Percentiles rank a stretch among this genome's conserved stretches.
phyloP scores from a whole-genome alignment of 2,329 filamentous ascomycete species.

The Xylaria arbuscula region DNA sequence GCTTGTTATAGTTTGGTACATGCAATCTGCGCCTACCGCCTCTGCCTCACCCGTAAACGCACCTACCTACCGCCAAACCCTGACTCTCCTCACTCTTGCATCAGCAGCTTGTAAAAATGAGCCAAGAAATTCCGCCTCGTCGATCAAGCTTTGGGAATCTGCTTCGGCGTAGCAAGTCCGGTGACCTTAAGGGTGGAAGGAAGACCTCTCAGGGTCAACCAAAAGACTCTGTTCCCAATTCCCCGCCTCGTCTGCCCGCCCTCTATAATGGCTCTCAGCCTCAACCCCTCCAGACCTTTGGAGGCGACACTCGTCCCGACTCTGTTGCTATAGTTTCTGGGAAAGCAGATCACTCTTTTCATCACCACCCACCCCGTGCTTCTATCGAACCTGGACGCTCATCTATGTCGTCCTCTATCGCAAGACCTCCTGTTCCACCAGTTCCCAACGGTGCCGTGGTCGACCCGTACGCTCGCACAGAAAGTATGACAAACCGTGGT shows the following conservation, averaged over 20 bases:
- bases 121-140: slow-evolving; percentile 52
- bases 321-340: slow-evolving; percentile 51
- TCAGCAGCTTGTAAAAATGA: slow-evolving; percentile 45
- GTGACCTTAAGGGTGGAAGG: slow-evolving; percentile 62
- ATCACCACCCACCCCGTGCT: slow-evolving; percentile 55
- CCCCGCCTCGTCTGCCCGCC: slow-evolving; percentile 68
- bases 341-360: slow-evolving; percentile 50
- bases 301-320: slow-evolving; percentile 50
- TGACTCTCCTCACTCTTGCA: slow-evolving; percentile 37
- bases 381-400: slow-evolving; percentile 65
- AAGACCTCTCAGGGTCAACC: slow-evolving; percentile 66
- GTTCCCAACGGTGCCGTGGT: slow-evolving; percentile 70
- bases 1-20: slow-evolving; percentile 24
- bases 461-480: slow-evolving; percentile 83
- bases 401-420: slow-evolving; percentile 56
- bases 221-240: slow-evolving; percentile 64
- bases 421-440: slow-evolving; percentile 70
- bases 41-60: slow-evolving; percentile 28
- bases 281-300: slow-evolving; percentile 51
- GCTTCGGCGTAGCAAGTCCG: slow-evolving; percentile 66
- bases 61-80: slow-evolving; percentile 35
- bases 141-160: slow-evolving; percentile 63
- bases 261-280: slow-evolving; percentile 55
- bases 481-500: slow-evolving; percentile 97
- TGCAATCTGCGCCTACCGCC: slow-evolving; percentile 29